Percentiles rank a stretch among this genome's conserved stretches.
Conservation (phyloP, 257 asterid genomes). For the Phtheirospermum japonicum region DNA sequence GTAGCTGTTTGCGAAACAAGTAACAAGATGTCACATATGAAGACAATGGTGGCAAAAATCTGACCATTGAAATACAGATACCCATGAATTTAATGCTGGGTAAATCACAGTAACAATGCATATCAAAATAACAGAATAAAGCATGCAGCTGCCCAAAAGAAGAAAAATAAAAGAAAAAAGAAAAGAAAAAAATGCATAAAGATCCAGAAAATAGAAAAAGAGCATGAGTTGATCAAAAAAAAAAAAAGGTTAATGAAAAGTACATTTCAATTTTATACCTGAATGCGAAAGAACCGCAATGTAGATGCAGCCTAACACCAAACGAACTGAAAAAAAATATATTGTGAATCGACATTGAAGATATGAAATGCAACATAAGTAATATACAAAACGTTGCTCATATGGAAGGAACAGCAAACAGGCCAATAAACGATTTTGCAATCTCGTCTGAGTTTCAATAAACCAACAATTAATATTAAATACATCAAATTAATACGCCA, state of each 20-base stretch:
- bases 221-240: too few relatives aligned
- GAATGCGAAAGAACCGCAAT: too few relatives aligned
- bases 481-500: too few relatives aligned
- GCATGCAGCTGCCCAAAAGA: conserved; percentile 8
- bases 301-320: conserved; percentile 74
- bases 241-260: too few relatives aligned
- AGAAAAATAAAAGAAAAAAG: not conserved
- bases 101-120: conserved; percentile 8
- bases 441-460: too few relatives aligned
- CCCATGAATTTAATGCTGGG: conserved; percentile 82
- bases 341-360: conserved; percentile 9
- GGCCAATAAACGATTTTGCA: too few relatives aligned
- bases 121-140: not conserved
- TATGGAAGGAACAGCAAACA: too few relatives aligned
- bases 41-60: conserved; percentile 74
- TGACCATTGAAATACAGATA: conserved; percentile 51
- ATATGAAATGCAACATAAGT: conserved; percentile 5
- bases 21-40: conserved; percentile 89
- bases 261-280: too few relatives aligned
- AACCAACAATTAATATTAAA: too few relatives aligned
- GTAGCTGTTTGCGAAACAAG: conserved; percentile 71
- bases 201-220: conserved; percentile 4
- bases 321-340: conserved; percentile 59
- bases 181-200: conserved; percentile 2
- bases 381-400: too few relatives aligned